A percentile compares a stretch with the other conserved stretches of the same genome.
Conservation (phyloP, 1,284 basidiomycete genomes). For the Sparassis latifolia region DNA sequence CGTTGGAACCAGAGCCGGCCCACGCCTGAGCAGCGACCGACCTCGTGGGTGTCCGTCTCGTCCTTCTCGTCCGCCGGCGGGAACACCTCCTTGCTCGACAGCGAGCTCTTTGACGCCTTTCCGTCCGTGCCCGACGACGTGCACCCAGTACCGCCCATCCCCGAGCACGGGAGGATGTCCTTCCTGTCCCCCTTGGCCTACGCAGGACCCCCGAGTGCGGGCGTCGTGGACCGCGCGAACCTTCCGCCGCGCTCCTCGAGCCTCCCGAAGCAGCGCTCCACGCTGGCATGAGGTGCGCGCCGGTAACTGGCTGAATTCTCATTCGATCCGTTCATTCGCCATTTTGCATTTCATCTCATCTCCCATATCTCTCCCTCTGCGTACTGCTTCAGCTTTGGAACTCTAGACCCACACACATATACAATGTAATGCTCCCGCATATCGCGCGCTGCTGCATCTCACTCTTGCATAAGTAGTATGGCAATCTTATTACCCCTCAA, state of each 20-base stretch:
- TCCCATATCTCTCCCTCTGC: not conserved
- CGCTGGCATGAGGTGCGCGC: conserved; percentile 11
- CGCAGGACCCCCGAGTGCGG: conserved; percentile 1
- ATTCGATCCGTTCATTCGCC: not conserved
- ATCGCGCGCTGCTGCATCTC: too few species aligned
- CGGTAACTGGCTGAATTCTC: not conserved
- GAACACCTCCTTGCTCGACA: conserved; percentile 20
- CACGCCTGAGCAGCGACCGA: conserved; percentile 10
- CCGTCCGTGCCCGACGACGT: conserved; percentile 26
- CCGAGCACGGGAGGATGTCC: too few species aligned
- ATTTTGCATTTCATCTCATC: conserved; percentile 1
- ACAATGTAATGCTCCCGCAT: not conserved
- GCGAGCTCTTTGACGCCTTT: conserved; percentile 28
- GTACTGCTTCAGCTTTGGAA: conserved; percentile 5
- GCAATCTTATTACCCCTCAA: too few species aligned
- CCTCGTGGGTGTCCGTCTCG: conserved; percentile 23
- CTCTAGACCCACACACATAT: conserved; percentile 1
- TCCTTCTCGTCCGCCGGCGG: conserved; percentile 20
- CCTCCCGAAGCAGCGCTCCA: conserved; percentile 15
- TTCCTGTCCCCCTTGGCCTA: conserved; percentile 6
- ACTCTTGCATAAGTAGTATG: too few species aligned
- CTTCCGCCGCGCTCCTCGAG: conserved; percentile 11
- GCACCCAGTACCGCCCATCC: conserved; percentile 8
- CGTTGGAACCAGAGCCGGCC: not conserved
- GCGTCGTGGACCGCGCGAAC: not conserved